phyloP scores from a whole-genome alignment of 768 basidiomycete species.

The Tephrocybe rancida region DNA sequence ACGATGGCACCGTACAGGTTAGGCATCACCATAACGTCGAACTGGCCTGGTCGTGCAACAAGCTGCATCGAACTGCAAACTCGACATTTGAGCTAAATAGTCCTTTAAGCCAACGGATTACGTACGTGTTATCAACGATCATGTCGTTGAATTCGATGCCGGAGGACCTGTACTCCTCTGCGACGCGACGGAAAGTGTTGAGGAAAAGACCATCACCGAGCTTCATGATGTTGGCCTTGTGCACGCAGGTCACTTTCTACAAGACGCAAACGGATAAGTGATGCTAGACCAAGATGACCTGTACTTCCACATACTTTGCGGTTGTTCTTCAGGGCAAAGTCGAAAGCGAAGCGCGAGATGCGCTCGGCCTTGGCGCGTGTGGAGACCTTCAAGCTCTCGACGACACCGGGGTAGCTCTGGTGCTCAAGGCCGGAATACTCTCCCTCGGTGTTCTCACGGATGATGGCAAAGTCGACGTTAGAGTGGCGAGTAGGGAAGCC shows the following conservation, averaged over 20 bases:
- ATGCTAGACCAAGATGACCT: neutral
- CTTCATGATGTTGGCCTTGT: slow-evolving; percentile 99
- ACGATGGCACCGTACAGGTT: slow-evolving; percentile 97
- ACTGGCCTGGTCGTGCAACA: slow-evolving; percentile 92
- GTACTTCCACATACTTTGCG: slow-evolving; percentile 68
- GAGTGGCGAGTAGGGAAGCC: slow-evolving; percentile 95
- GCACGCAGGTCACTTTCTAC: slow-evolving; percentile 99
- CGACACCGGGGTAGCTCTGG: slow-evolving; percentile 97
- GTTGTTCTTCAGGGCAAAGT: slow-evolving; percentile 98
- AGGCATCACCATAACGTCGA: slow-evolving; percentile 99
- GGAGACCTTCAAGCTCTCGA: slow-evolving; percentile 97
- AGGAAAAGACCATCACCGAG: slow-evolving; percentile 99
- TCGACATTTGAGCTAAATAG: slow-evolving; percentile 4
- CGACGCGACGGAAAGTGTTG: slow-evolving; percentile 95
- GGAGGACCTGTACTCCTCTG: slow-evolving; percentile 92
- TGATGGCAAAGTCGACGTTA: slow-evolving; percentile 98
- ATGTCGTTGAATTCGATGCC: slow-evolving; percentile 96
- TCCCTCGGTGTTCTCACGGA: slow-evolving; percentile 99
- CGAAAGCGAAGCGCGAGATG: slow-evolving; percentile 96
- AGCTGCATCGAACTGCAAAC: slow-evolving; percentile 92
- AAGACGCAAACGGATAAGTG: slow-evolving; percentile 11
- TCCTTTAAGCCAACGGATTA: slow-evolving; percentile 5
- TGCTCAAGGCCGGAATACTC: slow-evolving; percentile 99
- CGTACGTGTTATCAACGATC: slow-evolving; percentile 98
- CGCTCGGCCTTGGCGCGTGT: slow-evolving; percentile 95